A percentile compares a stretch with the other conserved stretches of the same genome.
Evolutionary conservation across 108 stramenopile genomes (phyloP).

Genomic region (Skeletonema marinoi): DNA sequence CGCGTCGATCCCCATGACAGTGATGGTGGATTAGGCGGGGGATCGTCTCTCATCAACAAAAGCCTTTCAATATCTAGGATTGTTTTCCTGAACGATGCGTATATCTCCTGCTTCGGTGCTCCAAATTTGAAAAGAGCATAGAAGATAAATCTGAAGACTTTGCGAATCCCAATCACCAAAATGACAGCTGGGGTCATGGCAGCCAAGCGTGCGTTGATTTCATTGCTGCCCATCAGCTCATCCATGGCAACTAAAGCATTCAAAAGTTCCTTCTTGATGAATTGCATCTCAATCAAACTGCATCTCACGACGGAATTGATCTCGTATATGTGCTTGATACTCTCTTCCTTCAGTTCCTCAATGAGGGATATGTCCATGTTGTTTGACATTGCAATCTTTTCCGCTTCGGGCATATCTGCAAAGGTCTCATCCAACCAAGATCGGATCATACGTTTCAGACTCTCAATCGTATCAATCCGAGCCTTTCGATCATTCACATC

Average conservation of each 20-base stretch:
- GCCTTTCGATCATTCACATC: conserved; percentile 81
- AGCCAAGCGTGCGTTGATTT: conserved; percentile 88
- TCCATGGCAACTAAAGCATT: conserved; percentile 90
- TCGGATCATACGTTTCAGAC: conserved; percentile 83
- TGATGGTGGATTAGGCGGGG: conserved; percentile 58
- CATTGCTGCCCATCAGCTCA: conserved; percentile 82
- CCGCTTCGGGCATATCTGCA: conserved; percentile 69
- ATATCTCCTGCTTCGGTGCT: conserved; percentile 75
- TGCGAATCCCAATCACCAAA: conserved; percentile 50
- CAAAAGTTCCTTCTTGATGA: conserved; percentile 91
- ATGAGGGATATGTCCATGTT: conserved; percentile 86
- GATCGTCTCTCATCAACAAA: conserved; percentile 85
- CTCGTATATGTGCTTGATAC: conserved; percentile 81
- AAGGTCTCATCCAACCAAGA: conserved; percentile 89
- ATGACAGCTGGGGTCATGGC: conserved; percentile 88
- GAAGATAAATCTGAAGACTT: conserved; percentile 57
- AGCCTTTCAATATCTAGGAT: conserved; percentile 86
- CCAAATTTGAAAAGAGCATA: conserved; percentile 79
- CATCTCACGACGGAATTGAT: conserved; percentile 80
- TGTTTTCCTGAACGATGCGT: conserved; percentile 69
- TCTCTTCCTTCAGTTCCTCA: conserved; percentile 76
- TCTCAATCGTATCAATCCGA: conserved; percentile 65
- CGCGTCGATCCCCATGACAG: conserved; percentile 26
- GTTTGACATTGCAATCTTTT: conserved; percentile 55
- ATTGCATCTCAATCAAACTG: conserved; percentile 92